phyloP scores from a whole-genome alignment of 768 basidiomycete species.

The Tylopilus subfusipes region DNA sequence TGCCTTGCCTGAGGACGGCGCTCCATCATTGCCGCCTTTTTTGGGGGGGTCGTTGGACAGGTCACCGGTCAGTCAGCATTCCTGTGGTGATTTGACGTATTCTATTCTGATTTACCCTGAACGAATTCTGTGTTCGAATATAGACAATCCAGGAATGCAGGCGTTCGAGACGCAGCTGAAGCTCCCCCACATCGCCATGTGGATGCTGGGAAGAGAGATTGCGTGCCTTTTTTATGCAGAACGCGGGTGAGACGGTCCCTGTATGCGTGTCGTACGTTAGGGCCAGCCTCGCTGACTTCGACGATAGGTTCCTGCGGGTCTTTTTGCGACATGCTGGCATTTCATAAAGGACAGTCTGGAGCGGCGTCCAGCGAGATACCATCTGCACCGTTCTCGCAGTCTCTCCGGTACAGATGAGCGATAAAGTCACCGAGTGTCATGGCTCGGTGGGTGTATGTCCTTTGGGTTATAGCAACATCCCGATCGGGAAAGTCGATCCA shows the following conservation, averaged over 20 bases:
- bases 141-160: conserved; percentile 19
- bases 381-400: not conserved
- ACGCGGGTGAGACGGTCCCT: conserved; percentile 3
- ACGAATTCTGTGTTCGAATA: conserved; percentile 15
- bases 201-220: conserved; percentile 1
- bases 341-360: conserved; percentile 8
- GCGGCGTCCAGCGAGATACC: conserved; percentile 8
- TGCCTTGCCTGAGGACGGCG: conserved; percentile 23
- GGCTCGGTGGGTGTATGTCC: conserved; percentile 17
- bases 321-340: conserved; percentile 3
- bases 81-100: conserved; percentile 27
- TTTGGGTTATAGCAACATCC: conserved; percentile 13
- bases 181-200: conserved; percentile 21
- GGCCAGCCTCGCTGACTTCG: conserved; percentile 14
- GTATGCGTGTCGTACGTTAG: not conserved
- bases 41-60: conserved; percentile 1
- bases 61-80: conserved; percentile 21
- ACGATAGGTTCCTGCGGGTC: conserved; percentile 16
- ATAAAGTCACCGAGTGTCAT: conserved; percentile 28
- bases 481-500: conserved; percentile 20
- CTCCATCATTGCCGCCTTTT: conserved; percentile 12
- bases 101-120: conserved; percentile 24
- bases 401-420: conserved; percentile 4
- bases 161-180: not conserved
- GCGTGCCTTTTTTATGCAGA: conserved; percentile 14